These are phyloP conservation scores for Diplodia seriata DNA, from an alignment of 2,329 filamentous ascomycete species.

Conservation along the genomic window DNA sequence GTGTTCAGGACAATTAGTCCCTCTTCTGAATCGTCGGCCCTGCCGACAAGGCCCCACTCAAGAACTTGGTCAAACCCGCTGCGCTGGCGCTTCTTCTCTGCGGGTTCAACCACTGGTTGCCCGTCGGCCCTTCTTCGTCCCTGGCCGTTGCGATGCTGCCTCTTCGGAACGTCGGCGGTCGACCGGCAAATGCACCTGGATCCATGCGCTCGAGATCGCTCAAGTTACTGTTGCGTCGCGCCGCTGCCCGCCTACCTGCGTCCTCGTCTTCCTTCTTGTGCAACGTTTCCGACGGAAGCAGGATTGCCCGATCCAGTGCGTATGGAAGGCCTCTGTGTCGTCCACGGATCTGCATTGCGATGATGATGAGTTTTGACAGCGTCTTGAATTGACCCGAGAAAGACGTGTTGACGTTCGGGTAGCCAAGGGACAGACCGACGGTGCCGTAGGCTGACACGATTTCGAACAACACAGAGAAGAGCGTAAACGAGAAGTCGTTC, in stretches of 20 bases:
- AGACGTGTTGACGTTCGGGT: conserved; percentile 74
- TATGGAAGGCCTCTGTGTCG: conserved; percentile 71
- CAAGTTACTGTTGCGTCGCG: conserved; percentile 39
- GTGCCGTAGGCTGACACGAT: conserved; percentile 69
- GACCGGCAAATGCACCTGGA: not conserved
- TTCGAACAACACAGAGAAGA: conserved; percentile 55
- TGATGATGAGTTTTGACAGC: conserved; percentile 70
- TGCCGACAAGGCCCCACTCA: conserved; percentile 42
- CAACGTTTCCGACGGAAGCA: conserved; percentile 70
- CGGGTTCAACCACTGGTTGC: conserved; percentile 18
- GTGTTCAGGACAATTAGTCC: not conserved
- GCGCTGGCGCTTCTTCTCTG: conserved; percentile 29
- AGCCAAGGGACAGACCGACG: conserved; percentile 88
- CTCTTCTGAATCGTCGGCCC: conserved; percentile 39
- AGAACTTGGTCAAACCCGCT: conserved; percentile 37
- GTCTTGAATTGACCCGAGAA: conserved; percentile 83
- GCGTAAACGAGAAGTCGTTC: conserved; percentile 60
- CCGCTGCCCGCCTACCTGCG: conserved; percentile 50
- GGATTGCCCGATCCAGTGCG: conserved; percentile 72
- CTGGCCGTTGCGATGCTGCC: conserved; percentile 13
- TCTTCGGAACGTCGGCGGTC: conserved; percentile 10
- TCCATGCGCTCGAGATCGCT: conserved; percentile 35
- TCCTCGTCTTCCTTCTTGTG: conserved; percentile 66
- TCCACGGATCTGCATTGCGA: conserved; percentile 71
- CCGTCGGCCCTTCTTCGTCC: conserved; percentile 18